phyloP scores from a whole-genome alignment of 352 stramenopile species.

The Phytopythium ostracodes region DNA sequence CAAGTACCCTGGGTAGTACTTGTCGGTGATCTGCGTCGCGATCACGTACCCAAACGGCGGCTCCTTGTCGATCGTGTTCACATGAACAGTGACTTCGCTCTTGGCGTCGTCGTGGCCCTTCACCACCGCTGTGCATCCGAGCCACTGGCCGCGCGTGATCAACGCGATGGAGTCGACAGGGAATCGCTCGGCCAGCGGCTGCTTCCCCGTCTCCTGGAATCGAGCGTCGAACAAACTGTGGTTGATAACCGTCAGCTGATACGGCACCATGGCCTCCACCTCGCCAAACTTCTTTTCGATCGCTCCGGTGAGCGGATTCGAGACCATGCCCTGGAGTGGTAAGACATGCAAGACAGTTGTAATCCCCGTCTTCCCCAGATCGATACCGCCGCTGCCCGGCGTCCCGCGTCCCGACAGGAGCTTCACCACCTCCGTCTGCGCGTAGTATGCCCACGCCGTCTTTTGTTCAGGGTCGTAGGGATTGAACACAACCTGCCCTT shows the following conservation, averaged over 20 bases:
- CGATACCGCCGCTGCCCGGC: constrained; percentile 89
- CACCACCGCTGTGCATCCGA: constrained; percentile 86
- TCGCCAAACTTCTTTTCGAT: constrained; percentile 96
- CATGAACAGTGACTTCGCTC: constrained; percentile 86
- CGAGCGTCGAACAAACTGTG: constrained; percentile 91
- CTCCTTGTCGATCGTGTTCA: constrained; percentile 91
- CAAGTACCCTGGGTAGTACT: constrained; percentile 68
- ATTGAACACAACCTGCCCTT: constrained; percentile 31
- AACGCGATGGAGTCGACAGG: constrained; percentile 84
- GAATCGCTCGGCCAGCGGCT: constrained; percentile 90
- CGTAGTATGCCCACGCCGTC: constrained; percentile 61
- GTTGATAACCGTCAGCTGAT: constrained; percentile 94
- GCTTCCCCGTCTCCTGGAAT: constrained; percentile 86
- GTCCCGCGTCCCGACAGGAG: constrained; percentile 69
- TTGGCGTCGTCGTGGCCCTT: constrained; percentile 48
- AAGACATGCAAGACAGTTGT: constrained; percentile 74
- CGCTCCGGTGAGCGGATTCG: constrained; percentile 91
- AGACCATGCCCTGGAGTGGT: constrained; percentile 91
- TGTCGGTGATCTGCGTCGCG: constrained; percentile 90
- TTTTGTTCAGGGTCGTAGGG: constrained; percentile 49
- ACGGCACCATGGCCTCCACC: constrained; percentile 92
- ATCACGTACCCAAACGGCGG: constrained; percentile 97
- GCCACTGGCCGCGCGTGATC: constrained; percentile 88
- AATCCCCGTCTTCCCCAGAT: constrained; percentile 88
- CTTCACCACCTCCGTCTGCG: constrained; percentile 61